Evolutionary conservation across 495 filamentous ascomycete species (phyloP).

Genomic region (Penicillium robsamsonii): DNA sequence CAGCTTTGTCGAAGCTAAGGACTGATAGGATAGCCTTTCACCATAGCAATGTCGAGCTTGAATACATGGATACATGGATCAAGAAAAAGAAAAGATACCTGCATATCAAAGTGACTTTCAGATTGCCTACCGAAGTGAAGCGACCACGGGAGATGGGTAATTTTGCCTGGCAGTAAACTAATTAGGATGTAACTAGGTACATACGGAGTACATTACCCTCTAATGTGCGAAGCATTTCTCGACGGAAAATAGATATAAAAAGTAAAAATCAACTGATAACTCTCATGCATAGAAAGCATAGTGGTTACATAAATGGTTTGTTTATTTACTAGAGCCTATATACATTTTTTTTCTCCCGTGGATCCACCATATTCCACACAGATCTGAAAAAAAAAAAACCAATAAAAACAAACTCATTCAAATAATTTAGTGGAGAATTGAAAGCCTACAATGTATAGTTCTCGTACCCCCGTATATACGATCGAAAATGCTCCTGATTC

Average conservation of each 20-base stretch:
- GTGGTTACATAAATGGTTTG: background rate
- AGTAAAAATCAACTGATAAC: too few species aligned
- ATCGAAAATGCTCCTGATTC: constrained; percentile 1
- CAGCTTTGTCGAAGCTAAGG: background rate
- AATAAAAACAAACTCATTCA: background rate
- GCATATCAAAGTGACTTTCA: background rate
- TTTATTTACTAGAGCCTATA: background rate
- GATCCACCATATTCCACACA: constrained; percentile 1
- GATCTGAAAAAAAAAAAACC: background rate
- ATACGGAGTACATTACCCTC: too few species aligned
- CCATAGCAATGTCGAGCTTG: background rate
- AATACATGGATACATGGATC: background rate
- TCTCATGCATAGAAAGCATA: too few species aligned
- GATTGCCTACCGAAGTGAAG: background rate
- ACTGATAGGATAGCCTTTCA: background rate
- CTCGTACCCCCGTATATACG: background rate
- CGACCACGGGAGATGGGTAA: background rate
- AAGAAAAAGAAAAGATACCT: background rate
- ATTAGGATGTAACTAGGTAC: background rate
- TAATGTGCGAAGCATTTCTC: too few species aligned
- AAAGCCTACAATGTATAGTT: background rate
- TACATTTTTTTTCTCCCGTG: background rate
- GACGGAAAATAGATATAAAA: too few species aligned
- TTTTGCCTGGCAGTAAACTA: background rate
- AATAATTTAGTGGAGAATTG: background rate